Conservation (phyloP, 495 filamentous ascomycete genomes). For the Astrothelium macrocarpum region DNA sequence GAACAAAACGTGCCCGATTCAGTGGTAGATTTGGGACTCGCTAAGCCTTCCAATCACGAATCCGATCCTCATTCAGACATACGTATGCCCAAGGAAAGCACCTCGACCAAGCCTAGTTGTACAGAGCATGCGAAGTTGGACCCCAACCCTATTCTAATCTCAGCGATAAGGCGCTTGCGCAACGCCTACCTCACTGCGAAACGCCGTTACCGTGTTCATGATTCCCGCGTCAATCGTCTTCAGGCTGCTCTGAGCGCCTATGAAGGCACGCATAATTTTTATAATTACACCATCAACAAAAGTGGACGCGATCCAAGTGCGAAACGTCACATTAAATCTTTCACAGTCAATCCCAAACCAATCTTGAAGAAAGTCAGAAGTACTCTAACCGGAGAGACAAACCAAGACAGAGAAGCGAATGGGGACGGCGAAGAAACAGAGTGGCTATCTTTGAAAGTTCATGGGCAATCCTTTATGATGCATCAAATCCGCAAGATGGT, state of each 20-base stretch:
- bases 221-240: slow-evolving; percentile 57
- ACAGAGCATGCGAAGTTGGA: neutral
- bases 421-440: slow-evolving; percentile 54
- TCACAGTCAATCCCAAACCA: slow-evolving; percentile 58
- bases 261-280: slow-evolving; percentile 75
- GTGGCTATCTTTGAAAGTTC: slow-evolving; percentile 91
- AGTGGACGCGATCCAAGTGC: slow-evolving; percentile 64
- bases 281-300: slow-evolving; percentile 95
- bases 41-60: neutral
- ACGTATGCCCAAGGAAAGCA: neutral
- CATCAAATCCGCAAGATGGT: slow-evolving; percentile 99
- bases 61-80: slow-evolving; percentile 5
- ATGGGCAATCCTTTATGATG: slow-evolving; percentile 99
- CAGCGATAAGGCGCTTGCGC: slow-evolving; percentile 65
- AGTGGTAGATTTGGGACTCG: slow-evolving; percentile 7
- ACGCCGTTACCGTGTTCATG: slow-evolving; percentile 68
- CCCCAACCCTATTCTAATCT: slow-evolving; percentile 34
- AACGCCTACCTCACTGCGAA: slow-evolving; percentile 68
- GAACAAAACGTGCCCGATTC: neutral
- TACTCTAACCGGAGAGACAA: slow-evolving; percentile 11
- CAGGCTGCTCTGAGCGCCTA: slow-evolving; percentile 62
- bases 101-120: neutral
- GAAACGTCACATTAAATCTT: slow-evolving; percentile 82
- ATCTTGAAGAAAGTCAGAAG: slow-evolving; percentile 49
- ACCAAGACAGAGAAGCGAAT: neutral